Base-by-base conservation (phyloP, 306 rosid genomes). In the Adenanthera pavonina region DNA sequence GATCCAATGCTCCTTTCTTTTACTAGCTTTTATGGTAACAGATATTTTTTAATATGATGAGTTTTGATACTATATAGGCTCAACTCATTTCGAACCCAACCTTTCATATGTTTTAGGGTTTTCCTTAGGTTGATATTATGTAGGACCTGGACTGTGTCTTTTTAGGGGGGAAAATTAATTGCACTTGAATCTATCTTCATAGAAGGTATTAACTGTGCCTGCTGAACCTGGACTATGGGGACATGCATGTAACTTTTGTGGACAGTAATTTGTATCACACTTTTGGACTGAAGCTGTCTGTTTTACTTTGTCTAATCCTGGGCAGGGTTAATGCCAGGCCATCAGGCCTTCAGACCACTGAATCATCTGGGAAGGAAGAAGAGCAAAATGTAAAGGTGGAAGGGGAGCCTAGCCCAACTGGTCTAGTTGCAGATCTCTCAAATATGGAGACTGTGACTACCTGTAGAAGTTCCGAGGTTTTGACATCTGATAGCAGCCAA, bases 251-350 rank as follows among this genome's bases (percentile, higher is more conserved):
- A n/a, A 51, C 74, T 38, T 81, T 51, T 77, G 6, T 51, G 35
- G 69, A 49, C 60, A 54, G 17, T 7, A 72, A 41, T 61, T 44
- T 78, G 65, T 73, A 33, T 74, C 17, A 60, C 48, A 40, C 81
- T 78, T 78, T 76, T 61, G 73, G 25, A 76, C 62, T 48, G 70
- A 80, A 40, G 51, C 52, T 49, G 6, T 13, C 16, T 65, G 12
- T 59, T 25, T 38, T 82, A 17, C 19, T 30, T 72, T 74, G 46
- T 64, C 46, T 86, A 33, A 79, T 60, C 4, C 10, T 81, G 81
- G 40, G n/a, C 89, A 94, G 98, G 92, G 88, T 81, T 48, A 75
- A 34, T 57, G 87, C 97, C 2, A 92, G 93, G 71, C 82, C 90
- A 60, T 84, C 92, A 38, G 87, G 88, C 66, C 91, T 90, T 79